phyloP scores from a whole-genome alignment of 306 rosid genomes.

The Senna tora region DNA sequence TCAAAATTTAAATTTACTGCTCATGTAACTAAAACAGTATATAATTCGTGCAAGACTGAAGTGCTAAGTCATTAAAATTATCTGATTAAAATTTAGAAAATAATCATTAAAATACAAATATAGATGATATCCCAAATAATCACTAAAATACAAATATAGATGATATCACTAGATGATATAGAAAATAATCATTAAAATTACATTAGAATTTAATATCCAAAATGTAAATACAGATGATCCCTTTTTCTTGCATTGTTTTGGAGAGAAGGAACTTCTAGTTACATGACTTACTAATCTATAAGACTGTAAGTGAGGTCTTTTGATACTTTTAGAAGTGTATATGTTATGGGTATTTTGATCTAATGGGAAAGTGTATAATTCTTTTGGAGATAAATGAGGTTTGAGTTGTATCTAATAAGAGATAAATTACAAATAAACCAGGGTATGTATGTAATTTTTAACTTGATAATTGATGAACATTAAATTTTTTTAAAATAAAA shows the following conservation, averaged over 20 bases:
- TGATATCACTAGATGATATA: too few relatives aligned
- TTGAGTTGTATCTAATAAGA: background rate
- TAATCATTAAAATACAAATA: background rate
- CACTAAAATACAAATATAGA: background rate
- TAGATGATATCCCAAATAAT: too few relatives aligned
- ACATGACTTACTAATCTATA: background rate
- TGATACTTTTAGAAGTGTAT: conserved; percentile 1
- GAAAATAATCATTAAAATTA: background rate
- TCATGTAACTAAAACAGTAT: conserved; percentile 8
- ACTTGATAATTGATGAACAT: background rate
- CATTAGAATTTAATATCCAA: too few relatives aligned
- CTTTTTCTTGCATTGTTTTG: background rate
- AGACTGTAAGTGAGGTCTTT: background rate
- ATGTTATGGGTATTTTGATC: background rate
- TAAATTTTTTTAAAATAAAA: background rate
- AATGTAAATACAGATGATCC: background rate
- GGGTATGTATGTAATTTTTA: background rate
- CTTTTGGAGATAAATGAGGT: conserved; percentile 3
- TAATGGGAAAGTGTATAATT: background rate
- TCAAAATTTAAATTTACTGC: background rate
- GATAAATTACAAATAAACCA: background rate
- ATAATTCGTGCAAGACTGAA: background rate
- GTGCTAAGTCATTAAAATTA: background rate
- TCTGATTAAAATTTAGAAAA: too few relatives aligned
- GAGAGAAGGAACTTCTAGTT: background rate